These are phyloP conservation scores for Boletus sp. DNA, from an alignment of 768 basidiomycete species.

Conservation along the genomic window DNA sequence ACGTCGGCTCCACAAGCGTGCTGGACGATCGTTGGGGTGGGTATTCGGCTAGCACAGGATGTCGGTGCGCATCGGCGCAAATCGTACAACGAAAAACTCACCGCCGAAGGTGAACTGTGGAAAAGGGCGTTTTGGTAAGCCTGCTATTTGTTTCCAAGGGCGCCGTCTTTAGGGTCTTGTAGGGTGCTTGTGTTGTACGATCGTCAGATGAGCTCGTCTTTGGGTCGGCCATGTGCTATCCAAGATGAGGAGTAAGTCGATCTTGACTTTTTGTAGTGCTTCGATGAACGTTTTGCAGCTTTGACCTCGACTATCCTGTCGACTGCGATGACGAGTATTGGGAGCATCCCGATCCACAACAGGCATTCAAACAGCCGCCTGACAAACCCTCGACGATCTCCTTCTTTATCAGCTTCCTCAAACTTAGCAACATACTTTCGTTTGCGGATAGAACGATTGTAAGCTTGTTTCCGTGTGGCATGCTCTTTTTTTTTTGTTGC, in stretches of 20 bases:
- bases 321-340: constrained; percentile 72
- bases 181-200: constrained; percentile 33
- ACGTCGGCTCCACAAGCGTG: constrained; percentile 59
- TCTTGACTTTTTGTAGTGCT: not conserved
- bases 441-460: constrained; percentile 63
- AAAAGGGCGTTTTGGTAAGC: constrained; percentile 50
- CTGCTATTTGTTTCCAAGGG: not conserved
- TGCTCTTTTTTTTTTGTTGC: not conserved
- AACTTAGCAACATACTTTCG: constrained; percentile 59
- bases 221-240: constrained; percentile 65
- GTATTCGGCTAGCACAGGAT: constrained; percentile 56
- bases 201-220: constrained; percentile 38
- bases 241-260: constrained; percentile 65
- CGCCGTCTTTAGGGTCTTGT: not conserved
- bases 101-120: constrained; percentile 57
- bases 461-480: constrained; percentile 13
- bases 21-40: constrained; percentile 67
- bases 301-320: constrained; percentile 57
- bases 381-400: constrained; percentile 53
- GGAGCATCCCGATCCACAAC: constrained; percentile 45
- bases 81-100: constrained; percentile 28
- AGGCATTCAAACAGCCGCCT: constrained; percentile 59
- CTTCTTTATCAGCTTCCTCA: constrained; percentile 51
- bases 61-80: constrained; percentile 51
- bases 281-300: constrained; percentile 35